phyloP scores from a whole-genome alignment of 2,329 filamentous ascomycete genomes.

The Aspergillus persii region DNA sequence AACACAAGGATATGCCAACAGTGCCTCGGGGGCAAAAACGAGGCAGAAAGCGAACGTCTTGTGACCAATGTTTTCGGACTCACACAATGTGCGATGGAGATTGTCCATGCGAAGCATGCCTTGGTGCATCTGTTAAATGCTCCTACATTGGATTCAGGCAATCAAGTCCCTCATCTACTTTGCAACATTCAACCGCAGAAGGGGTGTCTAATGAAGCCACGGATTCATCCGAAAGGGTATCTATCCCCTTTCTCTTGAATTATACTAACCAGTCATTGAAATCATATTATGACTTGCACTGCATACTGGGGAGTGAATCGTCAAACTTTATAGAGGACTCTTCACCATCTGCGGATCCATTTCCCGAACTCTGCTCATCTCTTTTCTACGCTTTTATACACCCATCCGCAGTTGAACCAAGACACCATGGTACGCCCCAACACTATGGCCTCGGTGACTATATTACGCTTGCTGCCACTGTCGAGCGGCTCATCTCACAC shows the following conservation, averaged over 20 bases:
- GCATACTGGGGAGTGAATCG: neutral
- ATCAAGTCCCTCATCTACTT: neutral
- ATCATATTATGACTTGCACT: neutral
- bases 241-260: conserved; percentile 1
- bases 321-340: neutral
- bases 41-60: conserved; percentile 1
- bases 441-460: neutral
- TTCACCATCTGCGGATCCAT: neutral
- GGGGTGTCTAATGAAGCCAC: neutral
- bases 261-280: neutral
- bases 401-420: neutral
- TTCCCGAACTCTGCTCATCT: neutral
- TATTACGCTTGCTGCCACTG: neutral
- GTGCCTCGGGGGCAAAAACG: neutral
- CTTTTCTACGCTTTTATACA: conserved; percentile 1
- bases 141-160: neutral
- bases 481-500: neutral
- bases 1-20: neutral
- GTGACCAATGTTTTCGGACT: neutral
- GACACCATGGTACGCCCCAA: neutral
- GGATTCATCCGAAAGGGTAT: neutral
- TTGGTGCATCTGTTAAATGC: neutral
- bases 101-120: neutral
- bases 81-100: neutral
- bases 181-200: neutral